Conservation (phyloP, 208 protist species). For the Kentomonas sorsogonicus region DNA sequence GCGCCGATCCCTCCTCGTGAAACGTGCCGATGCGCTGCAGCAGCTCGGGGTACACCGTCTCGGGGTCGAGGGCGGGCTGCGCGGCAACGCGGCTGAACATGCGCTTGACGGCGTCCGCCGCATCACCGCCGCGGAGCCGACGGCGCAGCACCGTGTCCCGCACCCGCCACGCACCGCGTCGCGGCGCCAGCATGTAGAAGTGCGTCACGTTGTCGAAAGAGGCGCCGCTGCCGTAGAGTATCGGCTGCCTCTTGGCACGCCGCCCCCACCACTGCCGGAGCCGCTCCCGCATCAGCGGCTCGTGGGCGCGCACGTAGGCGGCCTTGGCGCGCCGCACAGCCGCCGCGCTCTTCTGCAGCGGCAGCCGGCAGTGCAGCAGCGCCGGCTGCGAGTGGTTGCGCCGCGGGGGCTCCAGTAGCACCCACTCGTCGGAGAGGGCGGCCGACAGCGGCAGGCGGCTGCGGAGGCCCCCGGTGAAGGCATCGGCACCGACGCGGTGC, state of each 20-base stretch:
- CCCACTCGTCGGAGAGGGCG: constrained; percentile 72
- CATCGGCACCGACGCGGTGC: no score
- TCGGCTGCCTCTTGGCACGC: constrained; percentile 23
- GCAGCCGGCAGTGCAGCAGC: constrained; percentile 80
- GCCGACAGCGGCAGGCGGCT: constrained; percentile 17
- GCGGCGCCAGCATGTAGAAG: constrained; percentile 66
- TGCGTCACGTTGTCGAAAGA: constrained; percentile 35
- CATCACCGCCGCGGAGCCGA: neutral
- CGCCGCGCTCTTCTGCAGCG: constrained; percentile 33
- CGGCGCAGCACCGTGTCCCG: neutral
- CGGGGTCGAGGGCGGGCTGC: no score
- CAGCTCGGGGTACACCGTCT: neutral
- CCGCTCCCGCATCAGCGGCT: constrained; percentile 12
- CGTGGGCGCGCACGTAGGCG: constrained; percentile 25
- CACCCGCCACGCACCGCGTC: neutral
- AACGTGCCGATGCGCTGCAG: constrained; percentile 60
- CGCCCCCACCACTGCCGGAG: constrained; percentile 45
- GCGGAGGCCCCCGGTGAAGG: constrained; percentile 8
- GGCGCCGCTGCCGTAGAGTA: constrained; percentile 76
- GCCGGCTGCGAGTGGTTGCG: neutral
- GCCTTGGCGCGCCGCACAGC: constrained; percentile 19
- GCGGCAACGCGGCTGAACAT: no score
- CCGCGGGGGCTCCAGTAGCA: constrained; percentile 46
- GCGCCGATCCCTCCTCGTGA: constrained; percentile 28
- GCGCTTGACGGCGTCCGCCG: neutral